phyloP scores from a whole-genome alignment of 1,284 basidiomycete species.

The Tilletia caries region DNA sequence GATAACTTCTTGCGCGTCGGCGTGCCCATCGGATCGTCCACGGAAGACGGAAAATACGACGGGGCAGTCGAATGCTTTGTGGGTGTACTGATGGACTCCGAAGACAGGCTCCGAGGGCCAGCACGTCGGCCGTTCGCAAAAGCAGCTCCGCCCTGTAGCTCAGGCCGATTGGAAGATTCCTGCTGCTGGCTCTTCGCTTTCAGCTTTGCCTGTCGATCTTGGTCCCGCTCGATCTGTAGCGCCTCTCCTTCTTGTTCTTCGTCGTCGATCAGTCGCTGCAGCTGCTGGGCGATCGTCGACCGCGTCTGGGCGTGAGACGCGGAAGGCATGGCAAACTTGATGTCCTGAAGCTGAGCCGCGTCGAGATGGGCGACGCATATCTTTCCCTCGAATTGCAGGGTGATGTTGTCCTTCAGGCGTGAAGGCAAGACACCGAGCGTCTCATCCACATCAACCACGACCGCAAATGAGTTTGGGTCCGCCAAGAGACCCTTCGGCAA shows the following conservation, averaged over 20 bases:
- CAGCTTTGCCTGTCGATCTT: too few species aligned
- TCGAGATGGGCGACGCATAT: neutral
- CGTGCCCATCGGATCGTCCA: neutral
- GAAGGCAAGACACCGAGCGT: neutral
- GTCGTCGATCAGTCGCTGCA: neutral
- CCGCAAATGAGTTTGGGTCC: neutral
- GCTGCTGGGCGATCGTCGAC: neutral
- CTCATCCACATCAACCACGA: conserved; percentile 3
- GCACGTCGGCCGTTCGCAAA: neutral
- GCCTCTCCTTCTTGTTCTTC: neutral
- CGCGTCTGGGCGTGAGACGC: neutral
- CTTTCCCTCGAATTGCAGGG: neutral
- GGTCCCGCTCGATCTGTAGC: too few species aligned
- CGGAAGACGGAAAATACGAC: neutral
- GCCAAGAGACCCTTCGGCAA: neutral
- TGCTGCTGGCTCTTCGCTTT: too few species aligned
- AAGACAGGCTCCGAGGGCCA: neutral
- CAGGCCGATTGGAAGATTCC: too few species aligned
- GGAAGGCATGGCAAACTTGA: too few species aligned
- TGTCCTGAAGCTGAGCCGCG: neutral
- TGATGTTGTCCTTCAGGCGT: conserved; percentile 1
- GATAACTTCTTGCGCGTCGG: neutral
- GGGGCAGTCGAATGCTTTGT: neutral
- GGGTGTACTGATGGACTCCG: neutral
- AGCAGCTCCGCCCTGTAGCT: too few species aligned